Percentiles rank a stretch among this genome's conserved stretches.
These are phyloP conservation scores for Pyricularia sp. DNA, from an alignment of 2,329 filamentous ascomycete genomes.

Conservation along the genomic window DNA sequence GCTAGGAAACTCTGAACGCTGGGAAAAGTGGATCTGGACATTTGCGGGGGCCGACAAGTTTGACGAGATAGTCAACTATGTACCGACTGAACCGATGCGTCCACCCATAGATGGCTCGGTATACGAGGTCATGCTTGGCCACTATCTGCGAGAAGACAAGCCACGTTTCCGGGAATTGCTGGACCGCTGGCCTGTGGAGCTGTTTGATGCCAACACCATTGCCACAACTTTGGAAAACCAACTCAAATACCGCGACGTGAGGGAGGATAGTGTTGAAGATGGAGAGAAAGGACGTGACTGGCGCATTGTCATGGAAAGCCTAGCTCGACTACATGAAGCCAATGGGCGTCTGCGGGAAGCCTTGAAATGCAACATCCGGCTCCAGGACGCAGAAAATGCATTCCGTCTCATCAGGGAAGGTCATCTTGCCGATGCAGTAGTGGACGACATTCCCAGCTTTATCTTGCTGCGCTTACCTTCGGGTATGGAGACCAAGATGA, in stretches of 20 bases:
- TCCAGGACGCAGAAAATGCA: conserved; percentile 83
- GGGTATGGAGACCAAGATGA: conserved; percentile 52
- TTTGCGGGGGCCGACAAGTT: conserved; percentile 80
- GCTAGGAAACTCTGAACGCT: conserved; percentile 62
- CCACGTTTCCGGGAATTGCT: conserved; percentile 64
- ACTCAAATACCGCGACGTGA: conserved; percentile 60
- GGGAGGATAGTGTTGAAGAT: conserved; percentile 62
- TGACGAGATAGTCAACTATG: conserved; percentile 76
- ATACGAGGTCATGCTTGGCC: conserved; percentile 78
- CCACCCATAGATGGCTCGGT: conserved; percentile 69
- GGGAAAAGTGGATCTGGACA: conserved; percentile 93
- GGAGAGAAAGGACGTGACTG: conserved; percentile 67
- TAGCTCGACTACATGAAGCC: conserved; percentile 75
- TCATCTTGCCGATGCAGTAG: conserved; percentile 78
- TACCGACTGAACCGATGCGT: conserved; percentile 64
- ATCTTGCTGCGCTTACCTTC: conserved; percentile 74
- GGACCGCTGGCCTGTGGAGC: conserved; percentile 68
- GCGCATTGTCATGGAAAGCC: conserved; percentile 74
- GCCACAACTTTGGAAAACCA: conserved; percentile 71
- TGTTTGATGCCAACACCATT: conserved; percentile 69
- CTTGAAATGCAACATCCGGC: conserved; percentile 72
- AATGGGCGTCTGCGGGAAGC: conserved; percentile 74
- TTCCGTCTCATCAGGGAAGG: conserved; percentile 78
- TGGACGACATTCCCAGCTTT: conserved; percentile 81
- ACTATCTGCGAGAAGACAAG: conserved; percentile 74